A percentile compares a stretch with the other conserved stretches of the same genome.
Evolutionary conservation across 768 basidiomycete species (phyloP).

Genomic region (Mycena rosella): DNA sequence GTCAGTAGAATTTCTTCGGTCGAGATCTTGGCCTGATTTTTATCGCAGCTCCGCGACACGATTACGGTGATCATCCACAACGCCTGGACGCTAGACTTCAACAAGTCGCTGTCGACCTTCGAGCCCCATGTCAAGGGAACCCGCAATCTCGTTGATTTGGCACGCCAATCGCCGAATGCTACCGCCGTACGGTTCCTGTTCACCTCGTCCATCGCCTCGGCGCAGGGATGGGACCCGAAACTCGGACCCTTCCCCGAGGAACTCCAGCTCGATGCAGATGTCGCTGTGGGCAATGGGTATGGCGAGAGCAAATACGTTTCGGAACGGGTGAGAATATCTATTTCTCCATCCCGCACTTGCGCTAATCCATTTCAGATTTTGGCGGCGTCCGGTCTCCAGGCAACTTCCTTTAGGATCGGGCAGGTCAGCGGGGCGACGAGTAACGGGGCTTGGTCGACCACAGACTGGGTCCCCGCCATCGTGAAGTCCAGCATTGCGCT

Average conservation of each 20-base stretch:
- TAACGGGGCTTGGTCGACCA: conserved; percentile 37
- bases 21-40: neutral
- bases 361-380: conserved; percentile 43
- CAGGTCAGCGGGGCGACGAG: conserved; percentile 2
- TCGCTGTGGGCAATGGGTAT: conserved; percentile 47
- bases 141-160: conserved; percentile 55
- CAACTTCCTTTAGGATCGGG: conserved; percentile 23
- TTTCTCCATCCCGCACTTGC: conserved; percentile 25
- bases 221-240: conserved; percentile 40
- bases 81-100: conserved; percentile 65
- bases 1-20: conserved; percentile 18
- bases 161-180: conserved; percentile 32
- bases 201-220: conserved; percentile 50
- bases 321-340: conserved; percentile 46
- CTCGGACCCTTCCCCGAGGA: conserved; percentile 51
- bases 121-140: conserved; percentile 57
- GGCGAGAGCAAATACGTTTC: conserved; percentile 50
- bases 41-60: conserved; percentile 40
- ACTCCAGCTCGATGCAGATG: conserved; percentile 40
- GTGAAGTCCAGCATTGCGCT: conserved; percentile 39
- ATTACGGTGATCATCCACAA: conserved; percentile 50
- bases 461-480: conserved; percentile 34
- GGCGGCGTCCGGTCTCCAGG: conserved; percentile 37
- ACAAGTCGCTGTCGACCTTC: conserved; percentile 54
- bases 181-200: conserved; percentile 47